Percentiles rank a stretch among this genome's conserved stretches.
Evolutionary conservation across 257 asterid genomes (phyloP).

Genomic region (Euphrasia confusa): DNA sequence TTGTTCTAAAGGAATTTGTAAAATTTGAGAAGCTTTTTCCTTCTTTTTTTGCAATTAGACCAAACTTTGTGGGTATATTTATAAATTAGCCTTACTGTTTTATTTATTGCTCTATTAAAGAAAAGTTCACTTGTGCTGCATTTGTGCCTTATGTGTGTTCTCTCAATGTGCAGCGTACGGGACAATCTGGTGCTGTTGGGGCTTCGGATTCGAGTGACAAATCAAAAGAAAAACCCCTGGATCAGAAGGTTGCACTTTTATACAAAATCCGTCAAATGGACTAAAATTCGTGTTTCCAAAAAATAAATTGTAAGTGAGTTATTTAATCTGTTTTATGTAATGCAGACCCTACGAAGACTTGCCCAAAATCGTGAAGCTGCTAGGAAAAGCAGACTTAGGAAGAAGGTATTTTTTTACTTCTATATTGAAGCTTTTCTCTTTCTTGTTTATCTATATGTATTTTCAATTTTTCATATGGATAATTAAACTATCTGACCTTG

Average conservation of each 20-base stretch:
- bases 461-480: too few relatives aligned
- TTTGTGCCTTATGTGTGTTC: constrained; percentile 21
- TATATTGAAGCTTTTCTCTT: constrained; percentile 15
- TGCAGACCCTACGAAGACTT: constrained; percentile 75
- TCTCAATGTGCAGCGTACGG: constrained; percentile 52
- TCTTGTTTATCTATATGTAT: neutral
- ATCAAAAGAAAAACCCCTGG: constrained; percentile 59
- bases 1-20: too few relatives aligned
- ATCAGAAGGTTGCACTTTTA: constrained; percentile 60
- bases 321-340: constrained; percentile 22
- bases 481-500: too few relatives aligned
- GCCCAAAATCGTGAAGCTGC: constrained; percentile 99
- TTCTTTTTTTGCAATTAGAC: neutral
- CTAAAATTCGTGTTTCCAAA: neutral
- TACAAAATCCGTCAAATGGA: constrained; percentile 1
- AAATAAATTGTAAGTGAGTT: neutral
- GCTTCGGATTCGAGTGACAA: constrained; percentile 70
- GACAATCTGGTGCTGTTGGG: constrained; percentile 42
- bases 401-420: constrained; percentile 56
- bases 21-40: too few relatives aligned
- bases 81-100: neutral
- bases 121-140: neutral
- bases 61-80: neutral
- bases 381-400: constrained; percentile 82
- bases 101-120: neutral